Evolutionary conservation across 2,329 filamentous ascomycete genomes (phyloP).

Genomic region (Fusarium acutatum): DNA sequence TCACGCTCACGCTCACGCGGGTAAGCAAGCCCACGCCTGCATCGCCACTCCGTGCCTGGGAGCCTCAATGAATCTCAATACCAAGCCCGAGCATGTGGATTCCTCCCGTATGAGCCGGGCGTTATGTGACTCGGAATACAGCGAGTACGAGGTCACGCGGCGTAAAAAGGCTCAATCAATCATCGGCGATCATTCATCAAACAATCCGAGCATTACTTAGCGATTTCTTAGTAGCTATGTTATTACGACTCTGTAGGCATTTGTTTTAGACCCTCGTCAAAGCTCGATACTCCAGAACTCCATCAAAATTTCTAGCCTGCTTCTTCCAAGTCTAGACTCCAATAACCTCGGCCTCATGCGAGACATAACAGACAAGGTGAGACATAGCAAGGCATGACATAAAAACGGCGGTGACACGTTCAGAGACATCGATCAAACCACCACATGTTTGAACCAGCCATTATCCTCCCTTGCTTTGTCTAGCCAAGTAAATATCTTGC

Average conservation of each 20-base stretch:
- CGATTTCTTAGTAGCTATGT: not conserved
- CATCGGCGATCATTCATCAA: not conserved
- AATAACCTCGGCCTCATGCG: not conserved
- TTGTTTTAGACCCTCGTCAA: conserved; percentile 8
- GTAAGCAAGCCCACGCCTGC: not conserved
- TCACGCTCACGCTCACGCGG: conserved; percentile 12
- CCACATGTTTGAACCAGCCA: conserved; percentile 15
- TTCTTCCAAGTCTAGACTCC: conserved; percentile 10
- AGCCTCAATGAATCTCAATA: conserved; percentile 10
- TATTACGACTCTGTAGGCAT: conserved; percentile 5
- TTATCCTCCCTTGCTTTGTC: conserved; percentile 24
- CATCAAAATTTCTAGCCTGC: conserved; percentile 11
- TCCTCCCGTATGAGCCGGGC: conserved; percentile 27
- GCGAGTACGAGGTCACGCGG: conserved; percentile 5
- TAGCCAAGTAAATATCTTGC: conserved; percentile 13
- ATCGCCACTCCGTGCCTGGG: conserved; percentile 21
- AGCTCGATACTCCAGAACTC: conserved; percentile 12
- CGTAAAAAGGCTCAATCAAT: not conserved
- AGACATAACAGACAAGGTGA: conserved; percentile 21
- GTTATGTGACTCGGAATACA: conserved; percentile 5
- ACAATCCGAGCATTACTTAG: not conserved
- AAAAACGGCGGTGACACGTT: conserved; percentile 29
- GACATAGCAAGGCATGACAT: conserved; percentile 32
- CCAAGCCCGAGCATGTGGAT: conserved; percentile 12
- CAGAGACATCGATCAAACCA: conserved; percentile 18